These are phyloP conservation scores for Brassica juncea DNA, from an alignment of 345 rosid species.

Conservation along the genomic window DNA sequence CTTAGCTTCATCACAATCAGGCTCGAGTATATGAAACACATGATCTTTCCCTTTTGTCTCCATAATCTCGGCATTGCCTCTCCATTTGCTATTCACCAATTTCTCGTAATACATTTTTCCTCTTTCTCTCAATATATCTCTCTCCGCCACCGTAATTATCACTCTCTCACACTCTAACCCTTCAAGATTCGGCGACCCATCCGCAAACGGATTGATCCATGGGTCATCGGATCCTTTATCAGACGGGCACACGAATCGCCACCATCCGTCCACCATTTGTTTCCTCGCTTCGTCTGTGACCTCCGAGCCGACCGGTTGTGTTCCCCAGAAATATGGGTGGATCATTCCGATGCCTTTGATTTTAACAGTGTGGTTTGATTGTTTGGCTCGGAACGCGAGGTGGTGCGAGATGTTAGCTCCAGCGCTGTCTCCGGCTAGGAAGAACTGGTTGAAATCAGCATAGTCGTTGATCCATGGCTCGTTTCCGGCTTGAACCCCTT, in stretches of 20 bases:
- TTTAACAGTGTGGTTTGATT: constrained; percentile 30
- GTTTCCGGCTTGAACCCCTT: constrained; percentile 50
- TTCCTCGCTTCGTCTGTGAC: constrained; percentile 43
- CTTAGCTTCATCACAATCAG: constrained; percentile 50
- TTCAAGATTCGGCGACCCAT: constrained; percentile 49
- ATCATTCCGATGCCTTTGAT: constrained; percentile 68
- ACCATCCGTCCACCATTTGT: constrained; percentile 77
- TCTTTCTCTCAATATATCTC: constrained; percentile 61
- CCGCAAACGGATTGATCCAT: constrained; percentile 67
- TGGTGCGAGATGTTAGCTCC: constrained; percentile 78
- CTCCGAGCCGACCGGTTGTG: constrained; percentile 63
- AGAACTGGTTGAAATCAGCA: constrained; percentile 49
- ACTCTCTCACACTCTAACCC: constrained; percentile 55
- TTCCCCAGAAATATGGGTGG: constrained; percentile 73
- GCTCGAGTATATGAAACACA: constrained; percentile 67
- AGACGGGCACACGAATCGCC: constrained; percentile 69
- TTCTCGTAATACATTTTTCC: constrained; percentile 58
- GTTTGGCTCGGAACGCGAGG: constrained; percentile 48
- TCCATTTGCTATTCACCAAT: constrained; percentile 56
- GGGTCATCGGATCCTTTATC: constrained; percentile 75
- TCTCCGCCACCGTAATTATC: constrained; percentile 60
- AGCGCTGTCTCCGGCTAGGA: constrained; percentile 69
- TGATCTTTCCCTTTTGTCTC: constrained; percentile 69
- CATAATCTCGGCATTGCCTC: constrained; percentile 53
- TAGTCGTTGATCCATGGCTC: constrained; percentile 57